A percentile compares a stretch with the other conserved stretches of the same genome.
These are phyloP conservation scores for Buddleja alternifolia DNA, from an alignment of 257 asterid species.

Conservation along the genomic window DNA sequence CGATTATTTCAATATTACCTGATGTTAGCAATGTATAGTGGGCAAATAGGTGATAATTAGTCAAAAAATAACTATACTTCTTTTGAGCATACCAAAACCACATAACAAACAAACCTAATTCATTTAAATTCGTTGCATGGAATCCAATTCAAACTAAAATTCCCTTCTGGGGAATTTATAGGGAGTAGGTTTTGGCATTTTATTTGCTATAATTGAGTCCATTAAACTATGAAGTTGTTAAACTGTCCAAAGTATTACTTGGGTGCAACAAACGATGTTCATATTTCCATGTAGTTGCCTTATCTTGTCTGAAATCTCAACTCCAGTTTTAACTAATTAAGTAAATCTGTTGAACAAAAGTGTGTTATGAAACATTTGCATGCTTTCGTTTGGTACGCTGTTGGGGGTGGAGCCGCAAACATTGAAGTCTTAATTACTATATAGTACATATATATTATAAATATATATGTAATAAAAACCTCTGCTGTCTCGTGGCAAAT, in stretches of 20 bases:
- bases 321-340: too few relatives aligned
- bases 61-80: too few relatives aligned
- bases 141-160: too few relatives aligned
- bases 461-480: neutral
- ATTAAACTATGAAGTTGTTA: conserved; percentile 16
- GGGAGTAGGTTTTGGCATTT: conserved; percentile 1
- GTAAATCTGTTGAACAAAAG: neutral
- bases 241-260: conserved; percentile 23
- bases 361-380: conserved; percentile 34
- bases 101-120: too few relatives aligned
- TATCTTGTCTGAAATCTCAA: neutral
- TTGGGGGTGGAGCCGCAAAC: conserved; percentile 37
- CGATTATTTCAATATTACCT: too few relatives aligned
- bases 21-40: too few relatives aligned
- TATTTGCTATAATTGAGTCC: neutral
- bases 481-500: too few relatives aligned
- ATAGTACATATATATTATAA: too few relatives aligned
- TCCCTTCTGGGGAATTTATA: too few relatives aligned
- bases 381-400: conserved; percentile 17
- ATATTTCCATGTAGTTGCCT: conserved; percentile 14
- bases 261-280: conserved; percentile 30
- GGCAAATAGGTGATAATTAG: too few relatives aligned
- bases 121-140: too few relatives aligned
- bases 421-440: conserved; percentile 23
- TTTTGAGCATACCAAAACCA: too few relatives aligned